A percentile compares a stretch with the other conserved stretches of the same genome.
Conservation (phyloP, 768 basidiomycete species). For the Mycena leptocephala region DNA sequence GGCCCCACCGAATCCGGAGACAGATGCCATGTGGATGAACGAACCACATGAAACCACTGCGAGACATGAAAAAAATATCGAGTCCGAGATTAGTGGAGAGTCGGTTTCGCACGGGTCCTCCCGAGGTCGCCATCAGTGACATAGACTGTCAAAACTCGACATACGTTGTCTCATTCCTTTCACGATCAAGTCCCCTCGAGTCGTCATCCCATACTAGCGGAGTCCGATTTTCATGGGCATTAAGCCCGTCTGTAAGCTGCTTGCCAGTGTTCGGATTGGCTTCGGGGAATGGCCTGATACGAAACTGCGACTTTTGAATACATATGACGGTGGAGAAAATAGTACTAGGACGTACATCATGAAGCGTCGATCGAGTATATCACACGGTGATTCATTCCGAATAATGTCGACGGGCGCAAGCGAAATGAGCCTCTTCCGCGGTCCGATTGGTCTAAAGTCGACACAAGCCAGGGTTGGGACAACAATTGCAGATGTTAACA, state of each 20-base stretch:
- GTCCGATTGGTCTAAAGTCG: conserved; percentile 16
- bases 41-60: neutral
- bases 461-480: conserved; percentile 12
- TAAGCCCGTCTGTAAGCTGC: conserved; percentile 14
- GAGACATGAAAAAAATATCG: neutral
- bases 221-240: conserved; percentile 32
- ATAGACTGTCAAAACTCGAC: conserved; percentile 24
- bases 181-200: conserved; percentile 4
- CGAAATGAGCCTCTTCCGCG: conserved; percentile 26
- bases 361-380: conserved; percentile 5
- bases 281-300: neutral
- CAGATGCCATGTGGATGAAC: conserved; percentile 16
- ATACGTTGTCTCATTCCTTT: neutral
- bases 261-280: neutral
- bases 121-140: conserved; percentile 8
- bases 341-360: neutral
- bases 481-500: conserved; percentile 14
- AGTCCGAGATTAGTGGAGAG: neutral
- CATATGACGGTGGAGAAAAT: neutral
- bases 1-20: conserved; percentile 2
- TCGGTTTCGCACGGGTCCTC: conserved; percentile 11
- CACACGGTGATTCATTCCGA: conserved; percentile 9
- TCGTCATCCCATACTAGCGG: conserved; percentile 1
- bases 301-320: conserved; percentile 6
- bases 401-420: conserved; percentile 7